Evolutionary conservation across 495 filamentous ascomycete genomes (phyloP).

Genomic region (Xylaria longipes): DNA sequence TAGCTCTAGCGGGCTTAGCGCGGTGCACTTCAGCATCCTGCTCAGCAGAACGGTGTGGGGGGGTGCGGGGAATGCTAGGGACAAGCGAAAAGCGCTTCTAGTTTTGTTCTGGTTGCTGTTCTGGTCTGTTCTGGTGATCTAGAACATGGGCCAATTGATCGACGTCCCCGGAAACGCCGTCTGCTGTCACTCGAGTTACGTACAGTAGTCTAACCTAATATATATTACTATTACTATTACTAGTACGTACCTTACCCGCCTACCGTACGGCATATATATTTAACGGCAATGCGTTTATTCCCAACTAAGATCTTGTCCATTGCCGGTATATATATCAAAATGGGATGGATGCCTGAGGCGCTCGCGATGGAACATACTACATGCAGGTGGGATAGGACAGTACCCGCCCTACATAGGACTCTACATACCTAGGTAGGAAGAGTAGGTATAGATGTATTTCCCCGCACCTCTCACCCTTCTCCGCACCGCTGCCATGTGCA

Average conservation of each 20-base stretch:
- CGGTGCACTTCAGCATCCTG: neutral
- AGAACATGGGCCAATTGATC: neutral
- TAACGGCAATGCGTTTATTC: neutral
- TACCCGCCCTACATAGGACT: no score
- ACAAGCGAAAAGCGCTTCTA: neutral
- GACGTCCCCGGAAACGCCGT: neutral
- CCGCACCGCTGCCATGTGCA: neutral
- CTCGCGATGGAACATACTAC: no score
- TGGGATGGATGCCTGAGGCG: no score
- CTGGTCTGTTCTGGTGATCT: no score
- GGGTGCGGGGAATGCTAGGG: slow-evolving; percentile 10
- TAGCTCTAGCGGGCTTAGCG: neutral
- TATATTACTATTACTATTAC: no score
- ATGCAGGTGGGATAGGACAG: no score
- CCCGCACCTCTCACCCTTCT: neutral
- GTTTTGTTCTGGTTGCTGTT: no score
- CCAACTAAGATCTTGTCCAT: neutral
- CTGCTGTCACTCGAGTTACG: no score
- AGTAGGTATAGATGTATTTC: no score
- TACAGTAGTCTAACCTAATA: no score
- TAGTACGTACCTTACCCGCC: no score
- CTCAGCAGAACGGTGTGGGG: neutral
- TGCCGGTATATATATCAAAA: neutral
- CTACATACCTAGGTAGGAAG: no score
- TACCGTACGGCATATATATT: neutral